These are phyloP conservation scores for Kluyveromyces siamensis DNA, from an alignment of 805 yeast species.

Conservation along the genomic window DNA sequence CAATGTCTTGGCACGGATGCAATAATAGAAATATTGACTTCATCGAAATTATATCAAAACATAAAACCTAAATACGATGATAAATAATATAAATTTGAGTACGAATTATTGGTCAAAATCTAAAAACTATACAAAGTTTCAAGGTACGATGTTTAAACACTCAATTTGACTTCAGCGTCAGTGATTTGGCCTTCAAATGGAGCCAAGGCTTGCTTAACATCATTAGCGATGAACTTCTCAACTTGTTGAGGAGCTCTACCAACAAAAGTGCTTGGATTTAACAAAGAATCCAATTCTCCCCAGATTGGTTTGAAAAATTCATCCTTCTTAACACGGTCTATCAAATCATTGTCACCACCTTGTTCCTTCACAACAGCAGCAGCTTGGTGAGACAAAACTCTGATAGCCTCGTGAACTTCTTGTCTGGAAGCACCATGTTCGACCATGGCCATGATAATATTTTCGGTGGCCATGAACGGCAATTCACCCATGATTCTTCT, in stretches of 20 bases:
- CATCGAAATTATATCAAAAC: not conserved
- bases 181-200: conserved; percentile 54
- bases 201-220: conserved; percentile 74
- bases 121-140: not conserved
- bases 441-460: conserved; percentile 99
- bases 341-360: conserved; percentile 97
- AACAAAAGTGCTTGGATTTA: conserved; percentile 89
- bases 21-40: not conserved
- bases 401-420: conserved; percentile 94
- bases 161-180: conserved; percentile 63
- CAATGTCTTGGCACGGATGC: not conserved
- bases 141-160: conserved; percentile 43
- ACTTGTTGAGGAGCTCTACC: conserved; percentile 99
- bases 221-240: conserved; percentile 78
- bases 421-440: conserved; percentile 97
- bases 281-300: conserved; percentile 66
- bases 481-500: conserved; percentile 90
- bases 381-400: conserved; percentile 95
- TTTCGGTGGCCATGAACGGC: conserved; percentile 99
- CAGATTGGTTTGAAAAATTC: conserved; percentile 84
- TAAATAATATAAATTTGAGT: no score
- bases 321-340: conserved; percentile 72
- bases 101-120: not conserved
- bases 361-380: conserved; percentile 94
- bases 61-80: not conserved